Evolutionary conservation across 768 basidiomycete genomes (phyloP).

Genomic region (Kwoniella botswanensis): DNA sequence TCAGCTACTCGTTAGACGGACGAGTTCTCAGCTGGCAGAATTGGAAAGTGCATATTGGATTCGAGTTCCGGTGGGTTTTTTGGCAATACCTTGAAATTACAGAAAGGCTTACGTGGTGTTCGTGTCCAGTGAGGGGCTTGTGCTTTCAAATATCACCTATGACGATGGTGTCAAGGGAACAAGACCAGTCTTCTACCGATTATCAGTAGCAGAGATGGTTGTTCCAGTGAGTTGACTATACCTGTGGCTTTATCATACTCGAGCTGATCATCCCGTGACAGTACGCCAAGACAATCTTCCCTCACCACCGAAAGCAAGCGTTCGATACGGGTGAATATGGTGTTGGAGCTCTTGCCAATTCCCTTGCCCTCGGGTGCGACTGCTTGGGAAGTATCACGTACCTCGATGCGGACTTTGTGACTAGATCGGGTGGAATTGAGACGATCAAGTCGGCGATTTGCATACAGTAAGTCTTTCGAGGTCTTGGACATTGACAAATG

Average conservation of each 20-base stretch:
- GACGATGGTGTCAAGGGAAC: slow-evolving; percentile 60
- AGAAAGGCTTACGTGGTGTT: background rate
- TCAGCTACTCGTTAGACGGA: slow-evolving; percentile 65
- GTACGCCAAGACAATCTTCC: slow-evolving; percentile 45
- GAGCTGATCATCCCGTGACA: slow-evolving; percentile 15
- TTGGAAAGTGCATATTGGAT: slow-evolving; percentile 83
- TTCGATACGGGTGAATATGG: slow-evolving; percentile 53
- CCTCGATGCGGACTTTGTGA: slow-evolving; percentile 28
- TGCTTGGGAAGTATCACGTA: slow-evolving; percentile 41
- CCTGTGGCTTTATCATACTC: slow-evolving; percentile 9
- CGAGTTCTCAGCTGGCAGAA: slow-evolving; percentile 89
- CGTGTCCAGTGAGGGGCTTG: slow-evolving; percentile 39
- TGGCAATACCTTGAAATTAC: background rate
- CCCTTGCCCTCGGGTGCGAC: slow-evolving; percentile 47
- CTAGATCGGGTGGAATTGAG: slow-evolving; percentile 39
- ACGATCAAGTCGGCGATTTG: slow-evolving; percentile 23
- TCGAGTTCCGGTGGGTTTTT: slow-evolving; percentile 60
- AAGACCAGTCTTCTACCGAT: slow-evolving; percentile 42
- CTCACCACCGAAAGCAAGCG: slow-evolving; percentile 48
- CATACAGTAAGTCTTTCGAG: slow-evolving; percentile 25
- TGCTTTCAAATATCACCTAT: slow-evolving; percentile 46
- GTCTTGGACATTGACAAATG: background rate
- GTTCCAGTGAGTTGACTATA: slow-evolving; percentile 34
- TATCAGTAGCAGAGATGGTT: slow-evolving; percentile 47
- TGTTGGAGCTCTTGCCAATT: slow-evolving; percentile 44